phyloP scores from a whole-genome alignment of 148 eudicot species.

The Diospyros lotus region DNA sequence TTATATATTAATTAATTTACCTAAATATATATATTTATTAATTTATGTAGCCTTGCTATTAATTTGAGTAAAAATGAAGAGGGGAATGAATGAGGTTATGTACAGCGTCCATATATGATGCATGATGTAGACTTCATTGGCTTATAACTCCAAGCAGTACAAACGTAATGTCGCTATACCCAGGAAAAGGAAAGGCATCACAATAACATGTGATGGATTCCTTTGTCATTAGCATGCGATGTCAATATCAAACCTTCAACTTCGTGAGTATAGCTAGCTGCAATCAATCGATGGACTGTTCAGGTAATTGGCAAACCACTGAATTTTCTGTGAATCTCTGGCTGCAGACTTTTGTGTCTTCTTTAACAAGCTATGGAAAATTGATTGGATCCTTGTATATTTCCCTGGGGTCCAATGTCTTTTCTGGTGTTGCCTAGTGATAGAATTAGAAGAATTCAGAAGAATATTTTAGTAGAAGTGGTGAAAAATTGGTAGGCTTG shows the following conservation, averaged over 20 bases:
- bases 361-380: background rate
- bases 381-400: conserved; percentile 3
- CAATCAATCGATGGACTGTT: too few species aligned
- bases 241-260: background rate
- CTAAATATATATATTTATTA: background rate
- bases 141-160: too few species aligned
- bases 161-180: too few species aligned
- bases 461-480: background rate
- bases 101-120: too few species aligned
- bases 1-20: too few species aligned
- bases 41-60: too few species aligned
- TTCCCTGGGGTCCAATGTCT: background rate
- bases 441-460: background rate
- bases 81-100: too few species aligned
- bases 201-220: background rate
- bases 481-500: background rate
- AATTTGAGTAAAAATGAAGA: too few species aligned
- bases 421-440: background rate
- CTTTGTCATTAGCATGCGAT: background rate
- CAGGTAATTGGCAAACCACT: background rate
- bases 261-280: too few species aligned
- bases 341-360: background rate
- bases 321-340: background rate
- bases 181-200: too few species aligned
- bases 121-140: too few species aligned